These are phyloP conservation scores for Xerocomus amazonicus DNA, from an alignment of 1,284 basidiomycete genomes.

Conservation along the genomic window DNA sequence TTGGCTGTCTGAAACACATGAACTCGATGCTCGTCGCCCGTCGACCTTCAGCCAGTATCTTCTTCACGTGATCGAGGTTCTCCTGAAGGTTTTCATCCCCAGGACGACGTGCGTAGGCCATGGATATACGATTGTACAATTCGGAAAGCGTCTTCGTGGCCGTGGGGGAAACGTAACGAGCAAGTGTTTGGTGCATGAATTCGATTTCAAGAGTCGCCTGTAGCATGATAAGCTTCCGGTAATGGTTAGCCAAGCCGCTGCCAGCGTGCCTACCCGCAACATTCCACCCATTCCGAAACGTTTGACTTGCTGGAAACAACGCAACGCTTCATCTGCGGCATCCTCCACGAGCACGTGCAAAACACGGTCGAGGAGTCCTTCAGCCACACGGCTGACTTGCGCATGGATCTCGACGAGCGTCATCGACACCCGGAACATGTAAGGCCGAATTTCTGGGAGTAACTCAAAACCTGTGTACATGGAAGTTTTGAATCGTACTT, in stretches of 20 bases:
- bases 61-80: constrained; percentile 91
- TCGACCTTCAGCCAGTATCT: constrained; percentile 82
- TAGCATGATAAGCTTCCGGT: background rate
- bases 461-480: constrained; percentile 1
- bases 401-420: constrained; percentile 91
- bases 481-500: constrained; percentile 20
- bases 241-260: background rate
- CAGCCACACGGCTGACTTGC: constrained; percentile 79
- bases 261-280: constrained; percentile 69
- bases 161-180: constrained; percentile 77
- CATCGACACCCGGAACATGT: constrained; percentile 89
- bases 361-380: constrained; percentile 78
- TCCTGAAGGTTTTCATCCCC: constrained; percentile 80
- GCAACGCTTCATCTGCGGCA: constrained; percentile 77
- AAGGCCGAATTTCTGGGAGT: constrained; percentile 81
- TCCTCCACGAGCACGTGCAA: constrained; percentile 81
- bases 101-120: constrained; percentile 78
- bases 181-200: constrained; percentile 95
- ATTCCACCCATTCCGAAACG: constrained; percentile 98
- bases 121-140: constrained; percentile 92
- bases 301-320: constrained; percentile 82
- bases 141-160: constrained; percentile 84
- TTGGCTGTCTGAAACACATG: constrained; percentile 79
- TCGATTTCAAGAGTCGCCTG: constrained; percentile 98
- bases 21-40: constrained; percentile 94